Conservation (phyloP, 352 stramenopile genomes). For the Chrysophaeum taylorii region DNA sequence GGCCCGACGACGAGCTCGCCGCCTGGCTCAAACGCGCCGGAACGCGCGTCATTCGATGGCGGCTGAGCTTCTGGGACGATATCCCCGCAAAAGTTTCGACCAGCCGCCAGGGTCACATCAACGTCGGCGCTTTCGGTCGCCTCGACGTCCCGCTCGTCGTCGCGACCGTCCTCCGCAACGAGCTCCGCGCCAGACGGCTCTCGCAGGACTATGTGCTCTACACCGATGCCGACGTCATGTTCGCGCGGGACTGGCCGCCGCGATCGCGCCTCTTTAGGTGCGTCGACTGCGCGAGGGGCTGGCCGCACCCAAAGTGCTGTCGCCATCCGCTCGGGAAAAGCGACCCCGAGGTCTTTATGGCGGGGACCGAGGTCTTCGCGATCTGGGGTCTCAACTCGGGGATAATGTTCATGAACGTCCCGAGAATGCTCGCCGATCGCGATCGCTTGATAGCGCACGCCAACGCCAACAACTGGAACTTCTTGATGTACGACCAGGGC, state of each 20-base stretch:
- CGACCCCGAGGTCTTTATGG: background rate
- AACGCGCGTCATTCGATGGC: background rate
- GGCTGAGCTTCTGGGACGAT: background rate
- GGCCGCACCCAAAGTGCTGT: constrained; percentile 10
- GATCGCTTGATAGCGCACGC: background rate
- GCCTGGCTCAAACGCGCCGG: background rate
- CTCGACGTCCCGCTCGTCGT: constrained; percentile 4
- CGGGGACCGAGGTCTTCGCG: constrained; percentile 8
- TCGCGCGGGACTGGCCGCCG: constrained; percentile 3
- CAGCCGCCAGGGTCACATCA: constrained; percentile 2
- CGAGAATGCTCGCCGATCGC: background rate
- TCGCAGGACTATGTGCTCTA: background rate
- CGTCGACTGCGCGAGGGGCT: background rate
- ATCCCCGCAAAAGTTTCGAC: background rate
- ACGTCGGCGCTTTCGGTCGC: constrained; percentile 2
- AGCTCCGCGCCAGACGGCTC: background rate
- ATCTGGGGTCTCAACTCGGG: constrained; percentile 11
- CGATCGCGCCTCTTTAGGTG: background rate
- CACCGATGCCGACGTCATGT: constrained; percentile 8
- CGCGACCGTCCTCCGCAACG: background rate
- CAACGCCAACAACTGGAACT: background rate
- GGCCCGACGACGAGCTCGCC: background rate
- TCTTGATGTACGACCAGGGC: constrained; percentile 11
- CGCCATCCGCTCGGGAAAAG: background rate
- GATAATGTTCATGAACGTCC: constrained; percentile 8